Evolutionary conservation across 305 asterid species (phyloP), one percentile per base, ranked within the genome.

Genomic region (Galium porrigens): DNA sequence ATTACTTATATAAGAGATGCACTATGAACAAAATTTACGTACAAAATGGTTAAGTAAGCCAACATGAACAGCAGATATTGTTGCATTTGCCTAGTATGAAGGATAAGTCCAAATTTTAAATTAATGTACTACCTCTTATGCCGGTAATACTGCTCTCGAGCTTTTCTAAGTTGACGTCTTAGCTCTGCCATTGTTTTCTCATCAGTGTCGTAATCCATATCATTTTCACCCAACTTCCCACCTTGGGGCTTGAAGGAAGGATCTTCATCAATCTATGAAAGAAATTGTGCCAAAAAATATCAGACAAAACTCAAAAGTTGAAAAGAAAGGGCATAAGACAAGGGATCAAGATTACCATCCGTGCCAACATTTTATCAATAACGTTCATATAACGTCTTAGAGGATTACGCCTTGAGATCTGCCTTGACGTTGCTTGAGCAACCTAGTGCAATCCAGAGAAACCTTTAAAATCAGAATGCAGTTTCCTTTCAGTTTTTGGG

Each of bases 131-230:
- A 82, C 95, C 95, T 87, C 79, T 73, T 87, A 68, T 77, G 80
- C 33, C 86, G 81, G 73, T 83, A 87, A 76, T 84, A 81, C 68
- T 71, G 72, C 72, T 74, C 89, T 72, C 84, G 78, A 73, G 95
- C 85, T 81, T 46, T 83, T 75, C 70, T 73, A 68, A 86, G 84
- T 34, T 82, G 83, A 33, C 92, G 89, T 69, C 95, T 83, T 65
- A 87, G 92, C 68, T 77, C 63, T 12, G 89, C 92, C 95, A 87
- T 87, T 77, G 81, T 67, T 75, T 83, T 83, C 59, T 68, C 74
- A 78, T 87, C 95, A 71, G 89, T 80, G 75, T 87, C 92, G 62
- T 85, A 87, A 68, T 85, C 95, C 95, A 85, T 83, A 67, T 87
- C 95, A 75, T 73, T 82, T 82, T 79, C 89, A 63, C 95, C 91